Evolutionary conservation across 805 yeast species (phyloP).

Genomic region (Metschnikowia gelsemii): DNA sequence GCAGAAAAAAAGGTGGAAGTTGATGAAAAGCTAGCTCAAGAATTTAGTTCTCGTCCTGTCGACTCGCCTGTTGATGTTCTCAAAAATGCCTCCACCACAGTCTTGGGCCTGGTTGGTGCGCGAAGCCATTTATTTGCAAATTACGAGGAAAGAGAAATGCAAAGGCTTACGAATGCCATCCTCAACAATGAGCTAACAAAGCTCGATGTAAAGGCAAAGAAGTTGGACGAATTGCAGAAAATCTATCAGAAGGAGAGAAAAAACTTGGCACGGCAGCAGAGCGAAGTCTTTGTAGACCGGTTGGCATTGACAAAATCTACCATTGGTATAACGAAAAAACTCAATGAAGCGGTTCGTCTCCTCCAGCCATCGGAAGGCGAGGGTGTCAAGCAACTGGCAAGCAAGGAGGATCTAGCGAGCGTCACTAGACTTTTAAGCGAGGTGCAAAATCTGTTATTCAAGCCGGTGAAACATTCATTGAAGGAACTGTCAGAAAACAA

Average conservation of each 20-base stretch:
- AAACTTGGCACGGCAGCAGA: slow-evolving; percentile 58
- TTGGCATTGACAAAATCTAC: slow-evolving; percentile 64
- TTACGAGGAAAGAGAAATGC: slow-evolving; percentile 77
- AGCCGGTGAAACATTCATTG: slow-evolving; percentile 32
- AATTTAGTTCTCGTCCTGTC: slow-evolving; percentile 7
- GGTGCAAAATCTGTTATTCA: slow-evolving; percentile 33
- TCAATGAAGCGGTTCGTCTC: slow-evolving; percentile 34
- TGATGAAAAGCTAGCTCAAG: slow-evolving; percentile 11
- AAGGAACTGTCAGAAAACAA: slow-evolving; percentile 16
- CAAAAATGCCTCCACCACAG: slow-evolving; percentile 63
- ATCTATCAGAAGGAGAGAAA: slow-evolving; percentile 65
- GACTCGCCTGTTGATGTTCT: slow-evolving; percentile 26
- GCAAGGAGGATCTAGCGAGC: slow-evolving; percentile 8
- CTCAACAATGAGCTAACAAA: slow-evolving; percentile 63
- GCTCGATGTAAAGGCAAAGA: slow-evolving; percentile 60
- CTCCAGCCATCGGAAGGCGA: slow-evolving; percentile 13
- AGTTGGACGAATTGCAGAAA: slow-evolving; percentile 61
- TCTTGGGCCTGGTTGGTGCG: slow-evolving; percentile 75
- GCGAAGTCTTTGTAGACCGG: slow-evolving; percentile 64
- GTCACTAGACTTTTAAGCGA: slow-evolving; percentile 28
- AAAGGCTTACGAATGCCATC: slow-evolving; percentile 54
- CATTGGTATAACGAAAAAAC: slow-evolving; percentile 47
- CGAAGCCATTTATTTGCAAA: slow-evolving; percentile 77
- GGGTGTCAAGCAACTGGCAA: slow-evolving; percentile 10
- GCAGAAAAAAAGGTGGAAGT: slow-evolving; percentile 10